Evolutionary conservation across 1,284 basidiomycete species (phyloP), one percentile per base, ranked within the genome.

Genomic region (Ceratobasidium sp.): DNA sequence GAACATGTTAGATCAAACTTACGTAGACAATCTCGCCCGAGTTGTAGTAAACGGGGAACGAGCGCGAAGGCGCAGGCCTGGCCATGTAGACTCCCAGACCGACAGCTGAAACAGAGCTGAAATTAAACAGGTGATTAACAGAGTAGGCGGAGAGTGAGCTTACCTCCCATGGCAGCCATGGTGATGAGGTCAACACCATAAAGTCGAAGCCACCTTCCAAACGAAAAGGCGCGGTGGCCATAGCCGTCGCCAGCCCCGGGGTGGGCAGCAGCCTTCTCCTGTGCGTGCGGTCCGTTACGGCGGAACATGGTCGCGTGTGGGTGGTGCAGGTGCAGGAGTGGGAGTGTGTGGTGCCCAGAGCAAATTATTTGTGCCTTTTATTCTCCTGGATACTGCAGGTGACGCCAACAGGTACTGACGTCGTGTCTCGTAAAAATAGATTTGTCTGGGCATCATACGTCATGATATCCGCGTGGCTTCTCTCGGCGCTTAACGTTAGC

Each of bases 31-130:
- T 79, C 63, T 78, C 69, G 69, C 77, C 80, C 63, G 77, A 74
- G 52, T 75, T 70, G 63, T 78, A 79, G 28, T 77, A 80, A 59
- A 83, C 74, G 0, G 80, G 79, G 75, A 81, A 82, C 26, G 74
- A 76, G 32, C 80, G 73, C 0, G 77, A 76, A 11, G 81, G 81
- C 1, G 81, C 80, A 0, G 81, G 81, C 52, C 78, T 74, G 14
- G 83, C 83, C 76, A 82, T 78, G 77, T 88, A 87, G 5, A 88
- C 83, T 5, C 86, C 87, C 28, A 87, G 78, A 0, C 84, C 85
- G 59, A 87, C 75, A 1, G 81, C 81, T 81, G 63, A 58, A 43
- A 46, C 23, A 59, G 14, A 47, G 11, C 2, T 50, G 30, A 52
- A 43, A 55, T 35, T 59, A 26, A 38, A 38, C 41, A 26, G 38